Base-by-base conservation (phyloP, 2,329 filamentous ascomycete genomes). In the Tricladium varicosporioides region DNA sequence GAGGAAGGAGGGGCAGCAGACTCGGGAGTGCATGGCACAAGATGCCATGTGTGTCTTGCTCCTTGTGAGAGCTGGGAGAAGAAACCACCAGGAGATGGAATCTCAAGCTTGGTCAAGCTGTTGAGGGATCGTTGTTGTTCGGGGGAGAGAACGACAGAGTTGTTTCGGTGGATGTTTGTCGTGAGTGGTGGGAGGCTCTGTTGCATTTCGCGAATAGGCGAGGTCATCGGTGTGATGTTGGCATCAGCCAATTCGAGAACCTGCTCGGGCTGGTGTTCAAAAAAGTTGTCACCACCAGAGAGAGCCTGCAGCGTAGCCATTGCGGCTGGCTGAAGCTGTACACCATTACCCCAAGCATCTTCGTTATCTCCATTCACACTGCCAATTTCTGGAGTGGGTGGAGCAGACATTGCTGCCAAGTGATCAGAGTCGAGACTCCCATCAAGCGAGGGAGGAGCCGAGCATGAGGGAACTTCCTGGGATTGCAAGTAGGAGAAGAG, bases 81-180 rank as follows among this genome's bases (percentile, higher is more conserved):
- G 78, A 97, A 97, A 0, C 89, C 91, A 22, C 91, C 88, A 0
- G 93, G 93, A 0, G 93, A 97, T 5, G 92, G 93, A 33, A 97
- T 92, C 22, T 92, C 92, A 16, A 97, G 81, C 58, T 83, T 86
- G 16, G 89, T 92, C 60, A 97, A 80, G 42, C 87, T 89, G 55
- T 87, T 86, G 13, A 86, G 78, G 13, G 86, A 87, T 56, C 79
- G 73, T 56, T 78, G 80, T 45, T 83, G 82, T 8, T 79, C 75
- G 9, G 82, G 77, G 0, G 76, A 77, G 16, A 71, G 70, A 43
- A 75, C 71, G 48, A 76, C 71, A 10, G 74, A 72, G 58, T 70
- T 62, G 46, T 69, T 61, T 16, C 67, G 66, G 50, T 61, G 69
- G 40, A 70, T 65, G 43, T 63, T 69, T 47, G 80, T 82, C 61